phyloP scores from a whole-genome alignment of 2,329 filamentous ascomycete genomes.

The Colletotrichum limetticola region DNA sequence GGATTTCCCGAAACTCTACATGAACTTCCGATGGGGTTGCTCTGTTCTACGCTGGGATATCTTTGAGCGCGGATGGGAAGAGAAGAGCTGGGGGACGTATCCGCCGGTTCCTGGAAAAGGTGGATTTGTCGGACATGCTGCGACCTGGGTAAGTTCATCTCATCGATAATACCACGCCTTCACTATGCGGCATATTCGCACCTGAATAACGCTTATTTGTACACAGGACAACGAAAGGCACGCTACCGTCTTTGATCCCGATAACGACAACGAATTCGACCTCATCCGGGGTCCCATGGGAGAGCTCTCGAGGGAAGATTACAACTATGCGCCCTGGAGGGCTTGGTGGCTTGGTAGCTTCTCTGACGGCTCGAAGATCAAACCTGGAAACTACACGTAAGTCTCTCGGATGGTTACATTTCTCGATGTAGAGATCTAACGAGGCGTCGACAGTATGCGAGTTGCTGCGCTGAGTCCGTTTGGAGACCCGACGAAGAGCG shows the following conservation, averaged over 20 bases:
- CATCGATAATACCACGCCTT: neutral
- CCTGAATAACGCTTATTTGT: neutral
- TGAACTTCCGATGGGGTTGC: conserved; percentile 25
- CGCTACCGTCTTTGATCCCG: conserved; percentile 12
- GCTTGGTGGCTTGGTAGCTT: conserved; percentile 30
- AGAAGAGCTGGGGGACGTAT: conserved; percentile 50
- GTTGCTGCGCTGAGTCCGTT: conserved; percentile 31
- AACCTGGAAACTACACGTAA: conserved; percentile 31
- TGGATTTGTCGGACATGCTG: conserved; percentile 50
- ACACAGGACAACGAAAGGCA: conserved; percentile 7
- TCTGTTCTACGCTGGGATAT: conserved; percentile 40
- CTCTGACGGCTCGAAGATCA: conserved; percentile 20
- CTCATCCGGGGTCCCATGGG: conserved; percentile 14
- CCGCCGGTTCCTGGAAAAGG: conserved; percentile 50
- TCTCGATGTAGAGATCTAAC: neutral
- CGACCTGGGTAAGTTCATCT: conserved; percentile 19
- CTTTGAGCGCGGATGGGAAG: conserved; percentile 50
- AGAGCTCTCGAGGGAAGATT: conserved; percentile 11
- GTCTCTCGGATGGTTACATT: rapidly evolving
- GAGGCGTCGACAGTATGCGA: conserved; percentile 8
- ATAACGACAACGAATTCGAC: conserved; percentile 20
- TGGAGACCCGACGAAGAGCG: conserved; percentile 11
- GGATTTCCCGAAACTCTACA: conserved; percentile 26
- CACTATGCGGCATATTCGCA: no score
- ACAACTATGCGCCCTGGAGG: conserved; percentile 7